Conservation (phyloP, 805 yeast species). For the Saccharomycopsis fodiens region DNA sequence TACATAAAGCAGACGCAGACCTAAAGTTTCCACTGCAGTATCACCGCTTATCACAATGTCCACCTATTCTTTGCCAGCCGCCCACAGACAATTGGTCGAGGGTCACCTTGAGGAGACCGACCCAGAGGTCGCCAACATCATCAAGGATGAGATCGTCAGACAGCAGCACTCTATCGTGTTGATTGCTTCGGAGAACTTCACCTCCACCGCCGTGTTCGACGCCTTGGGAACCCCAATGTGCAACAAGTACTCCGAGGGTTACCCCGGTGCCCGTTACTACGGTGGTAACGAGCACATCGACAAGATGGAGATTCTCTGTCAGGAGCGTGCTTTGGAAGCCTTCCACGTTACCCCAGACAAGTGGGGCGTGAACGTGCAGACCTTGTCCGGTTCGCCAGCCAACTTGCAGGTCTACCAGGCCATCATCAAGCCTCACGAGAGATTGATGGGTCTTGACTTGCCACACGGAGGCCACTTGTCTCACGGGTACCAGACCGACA, state of each 20-base stretch:
- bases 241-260: constrained; percentile 97
- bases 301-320: constrained; percentile 83
- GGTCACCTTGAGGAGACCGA: constrained; percentile 63
- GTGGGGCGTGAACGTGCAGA: constrained; percentile 98
- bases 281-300: constrained; percentile 97
- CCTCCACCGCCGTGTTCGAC: constrained; percentile 91
- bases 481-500: constrained; percentile 91
- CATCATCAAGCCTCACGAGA: constrained; percentile 78
- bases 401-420: constrained; percentile 90
- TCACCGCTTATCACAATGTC: neutral
- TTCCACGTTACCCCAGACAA: constrained; percentile 65
- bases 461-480: constrained; percentile 99
- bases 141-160: constrained; percentile 70
- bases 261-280: constrained; percentile 95
- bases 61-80: constrained; percentile 57
- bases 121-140: constrained; percentile 77
- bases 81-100: constrained; percentile 60
- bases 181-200: constrained; percentile 94
- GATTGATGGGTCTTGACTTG: constrained; percentile 94
- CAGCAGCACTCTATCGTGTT: constrained; percentile 88
- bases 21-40: no score
- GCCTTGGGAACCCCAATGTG: constrained; percentile 94
- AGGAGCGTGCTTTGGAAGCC: constrained; percentile 82
- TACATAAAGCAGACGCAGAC: neutral
- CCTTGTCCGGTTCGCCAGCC: constrained; percentile 95